Base-by-base conservation (phyloP, 805 yeast species). In the Barnettozyma siamensis region DNA sequence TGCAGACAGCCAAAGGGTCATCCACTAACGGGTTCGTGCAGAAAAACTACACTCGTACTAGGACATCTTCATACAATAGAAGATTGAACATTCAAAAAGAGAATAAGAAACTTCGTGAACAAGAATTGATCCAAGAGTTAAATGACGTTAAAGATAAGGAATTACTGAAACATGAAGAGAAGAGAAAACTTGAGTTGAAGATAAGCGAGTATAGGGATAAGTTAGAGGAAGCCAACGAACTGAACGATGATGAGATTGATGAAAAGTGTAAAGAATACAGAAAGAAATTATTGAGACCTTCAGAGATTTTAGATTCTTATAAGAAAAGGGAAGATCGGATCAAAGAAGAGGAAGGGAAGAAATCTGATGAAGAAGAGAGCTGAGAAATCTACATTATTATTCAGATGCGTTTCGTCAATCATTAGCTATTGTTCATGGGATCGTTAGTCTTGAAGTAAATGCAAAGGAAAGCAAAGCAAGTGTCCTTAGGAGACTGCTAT, bases 11-110 rank as follows among this genome's bases (percentile, higher is more conserved):
- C 0, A 63, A 80, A 48, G 85, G 86, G 0, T 66, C 83, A 0
- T 79, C 81, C 0, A 79, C 86, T 0, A 77, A 81, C 19, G 86
- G 86, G 0, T 67, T 69, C 49, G 70, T 79, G 3, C 81, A 78
- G 49, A 65, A 67, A 46, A 78, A 67, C 41, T 43, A 47, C 19
- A 47, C 53, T 58, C 55, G 63, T 3, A 62, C 62, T 2, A 28
- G 36, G 4, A 47, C 46, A n/a, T 68, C 71, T 8, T 67, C 63
- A 20, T 72, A 56, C 49, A 51, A 62, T 30, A 56, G 60, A 34
- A 61, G 79, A 33, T 61, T 67, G 45, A 40, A 48, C 24, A 42
- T 47, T 15, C 47, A 51, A 33, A 46, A 46, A 30, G 36, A 46
- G 2, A 39, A 43, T 34, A 36, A 15, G 10, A 43, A 44, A 29